These are phyloP conservation scores for Talaromyces sp. DNA, from an alignment of 2,329 filamentous ascomycete genomes.

Conservation along the genomic window DNA sequence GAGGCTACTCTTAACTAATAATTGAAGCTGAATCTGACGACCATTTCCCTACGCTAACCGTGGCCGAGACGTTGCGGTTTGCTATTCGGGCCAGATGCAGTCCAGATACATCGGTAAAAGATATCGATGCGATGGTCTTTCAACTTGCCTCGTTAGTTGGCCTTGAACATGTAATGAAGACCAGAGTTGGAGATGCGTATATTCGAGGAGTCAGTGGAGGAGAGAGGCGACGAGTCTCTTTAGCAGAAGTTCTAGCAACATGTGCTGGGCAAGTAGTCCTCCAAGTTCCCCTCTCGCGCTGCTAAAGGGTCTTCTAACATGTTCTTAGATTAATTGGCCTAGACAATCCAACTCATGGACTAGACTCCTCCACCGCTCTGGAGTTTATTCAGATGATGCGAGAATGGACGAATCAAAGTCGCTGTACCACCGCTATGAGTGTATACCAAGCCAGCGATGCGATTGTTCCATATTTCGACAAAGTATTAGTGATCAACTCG, in stretches of 20 bases:
- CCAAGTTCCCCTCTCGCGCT: background rate
- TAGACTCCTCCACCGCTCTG: constrained; percentile 63
- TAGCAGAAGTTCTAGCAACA: constrained; percentile 74
- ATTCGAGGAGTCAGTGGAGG: constrained; percentile 75
- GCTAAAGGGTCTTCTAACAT: background rate
- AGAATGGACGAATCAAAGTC: constrained; percentile 68
- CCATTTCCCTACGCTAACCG: constrained; percentile 76
- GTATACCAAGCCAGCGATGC: constrained; percentile 78
- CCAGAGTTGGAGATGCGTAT: constrained; percentile 78
- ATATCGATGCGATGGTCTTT: background rate
- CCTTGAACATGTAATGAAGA: constrained; percentile 52
- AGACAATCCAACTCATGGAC: constrained; percentile 59
- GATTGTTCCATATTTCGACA: constrained; percentile 72
- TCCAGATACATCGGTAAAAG: background rate
- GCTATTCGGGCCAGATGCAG: constrained; percentile 41
- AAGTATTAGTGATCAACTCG: constrained; percentile 71
- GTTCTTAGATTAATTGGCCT: constrained; percentile 53
- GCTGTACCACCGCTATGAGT: constrained; percentile 69
- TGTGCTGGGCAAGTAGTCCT: constrained; percentile 57
- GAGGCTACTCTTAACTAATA: constrained; percentile 55
- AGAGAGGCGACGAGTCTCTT: constrained; percentile 72
- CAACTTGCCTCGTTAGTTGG: constrained; percentile 11
- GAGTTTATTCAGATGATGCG: constrained; percentile 65
- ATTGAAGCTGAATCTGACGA: constrained; percentile 59
- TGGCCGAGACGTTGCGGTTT: constrained; percentile 77